Base-by-base conservation (phyloP, 331 rosid genomes). In the Pyrus hybrid region DNA sequence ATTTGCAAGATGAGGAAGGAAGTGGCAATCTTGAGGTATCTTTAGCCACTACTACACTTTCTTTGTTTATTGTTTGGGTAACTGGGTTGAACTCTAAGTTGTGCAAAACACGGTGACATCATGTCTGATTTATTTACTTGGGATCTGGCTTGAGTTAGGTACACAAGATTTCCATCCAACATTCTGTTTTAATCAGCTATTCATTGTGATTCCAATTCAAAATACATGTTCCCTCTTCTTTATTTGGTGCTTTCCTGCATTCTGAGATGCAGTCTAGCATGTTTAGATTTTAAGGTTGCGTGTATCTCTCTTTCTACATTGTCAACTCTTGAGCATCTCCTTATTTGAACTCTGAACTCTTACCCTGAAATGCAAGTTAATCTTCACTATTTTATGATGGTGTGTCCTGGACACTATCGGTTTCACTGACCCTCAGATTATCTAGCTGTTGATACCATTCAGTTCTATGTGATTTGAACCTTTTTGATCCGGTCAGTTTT, bases 11-110 rank as follows among this genome's bases (percentile, higher is more conserved):
- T 75, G 99, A 92, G 84, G 99, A 92, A 80, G 93, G 91, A 72
- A 76, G 79, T 68, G 97, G 96, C 68, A 89, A 92, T 84, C 97
- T 92, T 80, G 93, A 90, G 99, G 97, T 95, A 90, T 76, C 20
- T 60, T 61, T 41, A 22, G 5, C 35, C 43, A 43, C 30, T 74
- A 43, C 49, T 62, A 54, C 45, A 14, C 21, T 4, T 41, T 35
- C 57, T 75, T 47, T 12, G 56, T 26, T 47, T 25, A 23, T 61
- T 61, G 5, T 60, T 61, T 68, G 53, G 47, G 47, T 41, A 41
- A 41, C 47, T 41, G 47, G 21, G 56, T 80, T 75, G 51, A 61
- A 61, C 51, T 60, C 37, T 17, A 65, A 60, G 21, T 74, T 41
- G 26, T 58, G 62, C 63, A 18, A 73, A 62, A 63, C 47, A 41